These are phyloP conservation scores for Leucocoprinus sp. DNA, from an alignment of 768 basidiomycete species.

Conservation along the genomic window DNA sequence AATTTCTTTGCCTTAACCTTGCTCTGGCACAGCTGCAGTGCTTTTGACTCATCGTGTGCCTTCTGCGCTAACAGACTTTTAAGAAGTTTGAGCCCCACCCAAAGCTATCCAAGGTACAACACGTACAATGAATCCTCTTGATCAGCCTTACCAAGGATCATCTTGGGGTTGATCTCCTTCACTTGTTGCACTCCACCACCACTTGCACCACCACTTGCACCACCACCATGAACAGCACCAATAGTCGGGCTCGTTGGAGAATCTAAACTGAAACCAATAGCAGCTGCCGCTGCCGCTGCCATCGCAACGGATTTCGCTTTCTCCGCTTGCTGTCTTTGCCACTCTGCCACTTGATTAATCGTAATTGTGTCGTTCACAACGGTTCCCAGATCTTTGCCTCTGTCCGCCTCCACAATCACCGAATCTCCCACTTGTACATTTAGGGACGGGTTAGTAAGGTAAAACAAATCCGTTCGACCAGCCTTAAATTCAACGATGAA, in stretches of 20 bases:
- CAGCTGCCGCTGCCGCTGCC: constrained; percentile 29
- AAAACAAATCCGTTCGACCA: constrained; percentile 91
- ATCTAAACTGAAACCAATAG: constrained; percentile 22
- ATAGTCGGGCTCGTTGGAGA: constrained; percentile 31
- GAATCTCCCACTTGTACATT: constrained; percentile 78
- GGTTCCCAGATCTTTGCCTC: constrained; percentile 89
- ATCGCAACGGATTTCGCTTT: constrained; percentile 31
- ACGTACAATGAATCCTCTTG: constrained; percentile 70
- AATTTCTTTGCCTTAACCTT: constrained; percentile 92
- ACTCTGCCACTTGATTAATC: constrained; percentile 82
- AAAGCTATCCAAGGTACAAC: constrained; percentile 1
- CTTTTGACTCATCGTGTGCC: constrained; percentile 86
- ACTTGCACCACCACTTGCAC: constrained; percentile 17
- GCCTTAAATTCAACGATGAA: constrained; percentile 99
- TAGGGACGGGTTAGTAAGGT: constrained; percentile 58
- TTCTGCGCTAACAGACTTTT: constrained; percentile 69
- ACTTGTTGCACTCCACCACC: constrained; percentile 36
- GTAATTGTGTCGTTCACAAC: constrained; percentile 90
- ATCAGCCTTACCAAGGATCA: constrained; percentile 86
- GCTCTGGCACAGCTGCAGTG: constrained; percentile 81
- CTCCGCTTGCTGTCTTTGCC: constrained; percentile 75
- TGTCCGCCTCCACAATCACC: constrained; percentile 95
- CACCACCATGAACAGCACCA: constrained; percentile 34
- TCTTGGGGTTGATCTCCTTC: constrained; percentile 96
- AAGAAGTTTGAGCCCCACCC: not conserved